Conservation (phyloP, 2,329 filamentous ascomycete species). For the Decorospora gaudefroyi region DNA sequence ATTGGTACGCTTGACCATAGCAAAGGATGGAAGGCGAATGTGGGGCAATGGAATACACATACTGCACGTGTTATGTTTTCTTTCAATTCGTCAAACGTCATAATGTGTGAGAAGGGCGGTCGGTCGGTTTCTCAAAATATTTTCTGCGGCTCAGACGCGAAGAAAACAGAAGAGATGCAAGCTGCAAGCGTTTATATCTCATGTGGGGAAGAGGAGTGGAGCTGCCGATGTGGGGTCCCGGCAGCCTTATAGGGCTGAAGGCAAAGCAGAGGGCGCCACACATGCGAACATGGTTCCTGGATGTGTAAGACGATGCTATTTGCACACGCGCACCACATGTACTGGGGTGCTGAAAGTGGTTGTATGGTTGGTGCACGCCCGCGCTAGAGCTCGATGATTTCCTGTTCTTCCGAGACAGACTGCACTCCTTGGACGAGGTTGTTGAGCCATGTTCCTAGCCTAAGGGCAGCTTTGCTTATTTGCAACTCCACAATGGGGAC, state of each 20-base stretch:
- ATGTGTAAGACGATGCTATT: no score
- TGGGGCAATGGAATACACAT: conserved; percentile 23
- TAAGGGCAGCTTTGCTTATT: conserved; percentile 49
- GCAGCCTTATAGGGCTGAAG: conserved; percentile 7
- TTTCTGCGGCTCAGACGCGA: background rate
- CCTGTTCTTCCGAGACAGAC: conserved; percentile 11
- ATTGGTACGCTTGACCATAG: background rate
- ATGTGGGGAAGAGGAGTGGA: conserved; percentile 28
- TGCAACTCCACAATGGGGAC: conserved; percentile 50
- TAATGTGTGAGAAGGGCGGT: conserved; percentile 7
- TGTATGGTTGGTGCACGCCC: background rate
- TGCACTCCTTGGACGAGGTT: conserved; percentile 32
- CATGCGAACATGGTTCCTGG: no score
- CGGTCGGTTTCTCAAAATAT: background rate
- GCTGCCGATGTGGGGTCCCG: conserved; percentile 37
- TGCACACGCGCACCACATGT: no score
- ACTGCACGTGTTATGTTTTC: conserved; percentile 42
- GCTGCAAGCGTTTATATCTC: conserved; percentile 17
- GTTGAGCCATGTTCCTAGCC: conserved; percentile 49
- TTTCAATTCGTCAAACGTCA: conserved; percentile 42
- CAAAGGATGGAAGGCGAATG: conserved; percentile 8
- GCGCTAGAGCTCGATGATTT: conserved; percentile 25
- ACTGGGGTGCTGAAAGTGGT: background rate
- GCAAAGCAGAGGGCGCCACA: no score
- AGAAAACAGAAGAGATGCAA: conserved; percentile 3